Conservation (phyloP, 345 rosid species). For the Lumnitzera littorea region DNA sequence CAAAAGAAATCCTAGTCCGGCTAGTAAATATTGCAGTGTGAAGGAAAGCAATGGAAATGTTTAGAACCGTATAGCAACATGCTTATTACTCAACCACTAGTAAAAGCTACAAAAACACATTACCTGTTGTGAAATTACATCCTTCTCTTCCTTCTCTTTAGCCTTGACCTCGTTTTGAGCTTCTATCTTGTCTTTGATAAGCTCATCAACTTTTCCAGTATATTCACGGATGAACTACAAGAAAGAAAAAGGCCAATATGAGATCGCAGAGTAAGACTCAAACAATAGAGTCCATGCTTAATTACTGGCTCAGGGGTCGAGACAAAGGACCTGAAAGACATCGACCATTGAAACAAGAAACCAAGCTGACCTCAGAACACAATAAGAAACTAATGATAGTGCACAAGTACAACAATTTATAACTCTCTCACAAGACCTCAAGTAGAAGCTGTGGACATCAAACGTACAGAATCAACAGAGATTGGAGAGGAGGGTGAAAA, state of each 20-base stretch:
- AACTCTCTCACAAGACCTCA: no score
- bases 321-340: no score
- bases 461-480: no score
- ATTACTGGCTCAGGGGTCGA: no score
- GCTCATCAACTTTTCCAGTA: slow-evolving; percentile 79
- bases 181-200: slow-evolving; percentile 70
- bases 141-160: slow-evolving; percentile 81
- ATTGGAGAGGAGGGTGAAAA: no score
- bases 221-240: slow-evolving; percentile 79
- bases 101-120: neutral
- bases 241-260: neutral
- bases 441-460: no score
- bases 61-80: no score
- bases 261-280: neutral
- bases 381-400: no score
- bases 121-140: slow-evolving; percentile 88
- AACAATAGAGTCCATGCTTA: neutral
- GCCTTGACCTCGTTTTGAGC: slow-evolving; percentile 56
- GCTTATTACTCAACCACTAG: neutral
- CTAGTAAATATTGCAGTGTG: neutral
- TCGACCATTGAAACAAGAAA: no score
- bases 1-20: no score
- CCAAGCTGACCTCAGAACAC: no score
- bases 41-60: neutral
- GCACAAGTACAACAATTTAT: no score